phyloP scores from a whole-genome alignment of 2,329 filamentous ascomycete genomes.

The Bisporella sp. region DNA sequence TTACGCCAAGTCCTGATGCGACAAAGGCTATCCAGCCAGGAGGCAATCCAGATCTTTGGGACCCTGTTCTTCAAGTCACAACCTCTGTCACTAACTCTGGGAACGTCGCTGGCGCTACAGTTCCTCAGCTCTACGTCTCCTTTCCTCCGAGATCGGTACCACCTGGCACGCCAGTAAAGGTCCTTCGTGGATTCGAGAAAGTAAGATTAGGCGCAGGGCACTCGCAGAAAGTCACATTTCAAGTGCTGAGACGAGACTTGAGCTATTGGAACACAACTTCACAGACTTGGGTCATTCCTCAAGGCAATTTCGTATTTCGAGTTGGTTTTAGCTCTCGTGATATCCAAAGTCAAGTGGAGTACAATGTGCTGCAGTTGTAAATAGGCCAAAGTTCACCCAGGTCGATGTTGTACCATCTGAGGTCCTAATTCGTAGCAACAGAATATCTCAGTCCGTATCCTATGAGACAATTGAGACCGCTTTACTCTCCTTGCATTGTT shows the following conservation, averaged over 20 bases:
- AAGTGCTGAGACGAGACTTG: slow-evolving; percentile 52
- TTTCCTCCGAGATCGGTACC: slow-evolving; percentile 7
- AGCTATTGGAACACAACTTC: slow-evolving; percentile 55
- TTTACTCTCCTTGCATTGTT: too few relatives aligned
- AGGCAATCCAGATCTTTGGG: slow-evolving; percentile 49
- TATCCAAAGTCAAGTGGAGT: too few relatives aligned
- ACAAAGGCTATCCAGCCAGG: slow-evolving; percentile 40
- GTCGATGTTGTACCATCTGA: too few relatives aligned
- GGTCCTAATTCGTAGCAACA: too few relatives aligned
- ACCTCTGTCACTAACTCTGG: slow-evolving; percentile 48
- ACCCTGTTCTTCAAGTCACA: slow-evolving; percentile 39
- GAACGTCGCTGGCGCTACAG: slow-evolving; percentile 20
- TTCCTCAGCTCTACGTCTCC: slow-evolving; percentile 24
- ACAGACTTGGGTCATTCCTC: slow-evolving; percentile 48
- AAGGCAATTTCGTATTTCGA: slow-evolving; percentile 6
- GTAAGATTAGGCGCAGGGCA: slow-evolving; percentile 40
- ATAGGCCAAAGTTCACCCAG: too few relatives aligned
- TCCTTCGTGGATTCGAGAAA: slow-evolving; percentile 58
- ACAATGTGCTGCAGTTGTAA: too few relatives aligned
- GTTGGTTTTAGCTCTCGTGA: slow-evolving; percentile 13
- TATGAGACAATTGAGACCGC: too few relatives aligned
- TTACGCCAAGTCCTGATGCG: slow-evolving; percentile 24
- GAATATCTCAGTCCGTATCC: too few relatives aligned
- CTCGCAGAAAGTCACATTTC: slow-evolving; percentile 37
- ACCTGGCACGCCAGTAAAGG: slow-evolving; percentile 41